phyloP scores from a whole-genome alignment of 2,329 filamentous ascomycete species.

The Trichoderma sp. region DNA sequence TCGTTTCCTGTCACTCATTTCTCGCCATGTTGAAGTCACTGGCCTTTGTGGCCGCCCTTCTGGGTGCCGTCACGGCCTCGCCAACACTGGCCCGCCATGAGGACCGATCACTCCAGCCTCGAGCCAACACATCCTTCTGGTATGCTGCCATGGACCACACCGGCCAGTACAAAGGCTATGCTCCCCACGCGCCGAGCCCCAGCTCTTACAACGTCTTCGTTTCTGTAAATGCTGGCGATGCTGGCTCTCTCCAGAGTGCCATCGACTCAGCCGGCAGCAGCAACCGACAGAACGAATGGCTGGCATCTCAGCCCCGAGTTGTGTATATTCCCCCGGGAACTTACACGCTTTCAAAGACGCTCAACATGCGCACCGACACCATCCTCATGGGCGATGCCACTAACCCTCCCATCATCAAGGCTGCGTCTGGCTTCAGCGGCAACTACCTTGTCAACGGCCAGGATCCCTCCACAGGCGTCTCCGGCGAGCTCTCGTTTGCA shows the following conservation, averaged over 20 bases:
- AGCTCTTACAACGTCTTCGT: conserved; percentile 39
- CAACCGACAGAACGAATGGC: conserved; percentile 38
- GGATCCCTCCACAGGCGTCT: conserved; percentile 35
- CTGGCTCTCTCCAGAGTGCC: conserved; percentile 37
- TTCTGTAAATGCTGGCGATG: conserved; percentile 38
- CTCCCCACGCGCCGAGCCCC: conserved; percentile 40
- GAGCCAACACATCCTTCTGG: conserved; percentile 36
- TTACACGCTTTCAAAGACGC: conserved; percentile 40
- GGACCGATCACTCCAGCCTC: not conserved
- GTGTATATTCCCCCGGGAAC: conserved; percentile 43
- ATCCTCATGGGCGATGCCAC: conserved; percentile 46
- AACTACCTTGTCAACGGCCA: conserved; percentile 36
- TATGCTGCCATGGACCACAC: conserved; percentile 44
- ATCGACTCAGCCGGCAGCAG: conserved; percentile 38
- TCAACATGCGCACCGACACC: conserved; percentile 44
- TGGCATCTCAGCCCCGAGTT: conserved; percentile 44
- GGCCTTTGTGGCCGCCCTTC: conserved; percentile 20
- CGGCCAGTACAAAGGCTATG: conserved; percentile 36
- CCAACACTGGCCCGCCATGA: conserved; percentile 4
- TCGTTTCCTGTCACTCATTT: not conserved
- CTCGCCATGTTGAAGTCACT: conserved; percentile 22
- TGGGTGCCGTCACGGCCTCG: conserved; percentile 24
- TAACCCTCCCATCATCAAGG: conserved; percentile 42
- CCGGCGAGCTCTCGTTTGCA: conserved; percentile 42
- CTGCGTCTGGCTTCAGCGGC: conserved; percentile 36